Evolutionary conservation across 306 rosid species (phyloP), one percentile per base, ranked within the genome.

Genomic region (Ormosia emarginata): DNA sequence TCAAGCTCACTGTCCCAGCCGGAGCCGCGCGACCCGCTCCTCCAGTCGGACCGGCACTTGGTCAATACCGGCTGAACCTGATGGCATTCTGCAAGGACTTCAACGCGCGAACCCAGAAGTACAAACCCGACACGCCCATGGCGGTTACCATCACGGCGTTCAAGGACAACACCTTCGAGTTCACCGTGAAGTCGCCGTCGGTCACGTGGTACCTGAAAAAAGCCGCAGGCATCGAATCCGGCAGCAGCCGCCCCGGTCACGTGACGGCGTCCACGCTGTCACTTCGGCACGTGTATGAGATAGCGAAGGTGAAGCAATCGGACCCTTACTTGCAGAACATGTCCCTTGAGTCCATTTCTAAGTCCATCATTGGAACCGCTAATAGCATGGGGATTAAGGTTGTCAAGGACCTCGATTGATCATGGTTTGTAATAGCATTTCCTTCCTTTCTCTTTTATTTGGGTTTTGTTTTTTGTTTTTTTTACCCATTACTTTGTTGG

Each of bases 11-110:
- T 0, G 94, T 93, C 1, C 91, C 95, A 0, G 98, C 94, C 0
- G 98, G 97, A 3, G 97, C 73, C 0, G 97, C 98, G 0, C 85
- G 90, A 0, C 97, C 97, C 0, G 91, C 92, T 0, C 95, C 94
- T 0, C 93, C 95, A 0, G 95, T 95, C 1, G 98, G 97, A 0
- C 97, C 95, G 0, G 95, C 98, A 0, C 55, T 91, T 10, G 99
- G 97, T 80, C 98, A 95, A 61, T 93, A 95, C 86, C 83, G 96
- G 33, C 87, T 95, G 29, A 95, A 95, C 83, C 89, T 93, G 11
- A 92, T 90, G 98, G 96, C 99, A 2, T 93, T 95, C 90, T 90
- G 97, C 86, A 95, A 95, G 77, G 97, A 93, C 83, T 95, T 93
- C 91, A 91, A 93, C 56, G 98, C 98, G 6, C 82, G 94, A 1